These are phyloP conservation scores for Pseudogymnoascus destructans DNA, from an alignment of 2,329 filamentous ascomycete species.

Conservation along the genomic window DNA sequence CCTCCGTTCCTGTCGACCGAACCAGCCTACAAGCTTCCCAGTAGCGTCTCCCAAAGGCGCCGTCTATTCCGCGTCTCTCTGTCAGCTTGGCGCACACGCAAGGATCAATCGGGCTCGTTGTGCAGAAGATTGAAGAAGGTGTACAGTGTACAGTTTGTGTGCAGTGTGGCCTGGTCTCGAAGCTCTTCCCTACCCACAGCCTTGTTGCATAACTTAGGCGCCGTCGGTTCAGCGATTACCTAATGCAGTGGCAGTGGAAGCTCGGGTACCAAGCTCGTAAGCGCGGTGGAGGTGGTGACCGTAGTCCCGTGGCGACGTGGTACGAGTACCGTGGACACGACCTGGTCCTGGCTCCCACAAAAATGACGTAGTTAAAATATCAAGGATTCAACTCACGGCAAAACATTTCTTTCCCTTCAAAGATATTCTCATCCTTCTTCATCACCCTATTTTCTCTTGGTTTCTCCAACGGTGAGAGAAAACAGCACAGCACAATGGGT, in stretches of 20 bases:
- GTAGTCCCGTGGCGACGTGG: constrained; percentile 1
- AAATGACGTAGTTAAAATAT: not conserved
- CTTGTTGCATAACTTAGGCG: not conserved
- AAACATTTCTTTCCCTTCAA: not conserved
- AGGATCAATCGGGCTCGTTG: not conserved
- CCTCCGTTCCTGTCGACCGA: constrained; percentile 2
- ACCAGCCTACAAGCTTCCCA: not conserved
- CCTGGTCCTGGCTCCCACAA: not conserved
- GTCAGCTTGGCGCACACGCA: not conserved
- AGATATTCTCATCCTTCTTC: not conserved
- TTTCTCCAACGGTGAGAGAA: not conserved
- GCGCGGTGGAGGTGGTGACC: not conserved
- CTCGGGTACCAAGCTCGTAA: not conserved
- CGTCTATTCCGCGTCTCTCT: not conserved
- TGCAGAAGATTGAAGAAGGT: not conserved
- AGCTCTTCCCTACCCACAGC: not conserved
- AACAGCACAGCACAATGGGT: not conserved
- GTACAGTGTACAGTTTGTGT: constrained; percentile 4
- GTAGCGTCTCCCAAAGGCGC: not conserved
- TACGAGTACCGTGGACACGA: constrained; percentile 6
- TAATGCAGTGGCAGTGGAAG: not conserved
- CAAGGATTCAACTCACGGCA: not conserved
- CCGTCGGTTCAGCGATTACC: not conserved
- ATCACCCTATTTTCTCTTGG: not conserved
- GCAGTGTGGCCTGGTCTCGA: constrained; percentile 2